Conservation (phyloP, 768 basidiomycete species). For the Trichaptum fuscoviolaceum region DNA sequence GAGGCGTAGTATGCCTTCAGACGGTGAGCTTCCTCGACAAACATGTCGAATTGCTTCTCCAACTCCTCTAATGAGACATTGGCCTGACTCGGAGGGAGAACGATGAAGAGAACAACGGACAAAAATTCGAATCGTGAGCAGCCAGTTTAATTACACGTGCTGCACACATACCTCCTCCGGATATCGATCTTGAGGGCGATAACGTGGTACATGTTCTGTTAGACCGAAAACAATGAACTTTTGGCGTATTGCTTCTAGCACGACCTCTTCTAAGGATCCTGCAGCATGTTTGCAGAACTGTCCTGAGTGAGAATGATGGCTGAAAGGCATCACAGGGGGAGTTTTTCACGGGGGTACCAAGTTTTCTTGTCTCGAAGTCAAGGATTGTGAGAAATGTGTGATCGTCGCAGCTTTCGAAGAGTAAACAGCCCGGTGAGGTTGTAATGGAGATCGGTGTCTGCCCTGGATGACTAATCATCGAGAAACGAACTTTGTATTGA, state of each 20-base stretch:
- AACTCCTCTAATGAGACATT: slow-evolving; percentile 49
- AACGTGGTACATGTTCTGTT: slow-evolving; percentile 91
- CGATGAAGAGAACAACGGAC: slow-evolving; percentile 8
- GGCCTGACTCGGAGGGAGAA: slow-evolving; percentile 41
- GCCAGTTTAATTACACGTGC: neutral
- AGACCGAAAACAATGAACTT: slow-evolving; percentile 82
- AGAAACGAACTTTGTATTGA: too few species aligned
- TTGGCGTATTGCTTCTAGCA: slow-evolving; percentile 71
- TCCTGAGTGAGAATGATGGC: slow-evolving; percentile 90
- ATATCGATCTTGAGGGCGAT: slow-evolving; percentile 75
- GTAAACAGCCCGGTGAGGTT: too few species aligned
- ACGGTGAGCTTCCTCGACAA: slow-evolving; percentile 74
- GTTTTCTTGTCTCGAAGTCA: too few species aligned
- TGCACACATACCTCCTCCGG: slow-evolving; percentile 82
- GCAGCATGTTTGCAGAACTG: slow-evolving; percentile 90
- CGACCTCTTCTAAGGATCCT: slow-evolving; percentile 76
- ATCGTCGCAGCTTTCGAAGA: too few species aligned
- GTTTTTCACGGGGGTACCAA: neutral
- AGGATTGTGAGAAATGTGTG: too few species aligned
- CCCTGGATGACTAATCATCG: too few species aligned
- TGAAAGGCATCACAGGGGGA: slow-evolving; percentile 47
- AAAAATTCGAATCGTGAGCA: slow-evolving; percentile 6
- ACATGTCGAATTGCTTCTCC: slow-evolving; percentile 59
- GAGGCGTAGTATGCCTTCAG: slow-evolving; percentile 58
- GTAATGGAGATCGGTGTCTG: too few species aligned